Conservation (phyloP, 805 yeast species). For the Suhomyces kilbournensis region DNA sequence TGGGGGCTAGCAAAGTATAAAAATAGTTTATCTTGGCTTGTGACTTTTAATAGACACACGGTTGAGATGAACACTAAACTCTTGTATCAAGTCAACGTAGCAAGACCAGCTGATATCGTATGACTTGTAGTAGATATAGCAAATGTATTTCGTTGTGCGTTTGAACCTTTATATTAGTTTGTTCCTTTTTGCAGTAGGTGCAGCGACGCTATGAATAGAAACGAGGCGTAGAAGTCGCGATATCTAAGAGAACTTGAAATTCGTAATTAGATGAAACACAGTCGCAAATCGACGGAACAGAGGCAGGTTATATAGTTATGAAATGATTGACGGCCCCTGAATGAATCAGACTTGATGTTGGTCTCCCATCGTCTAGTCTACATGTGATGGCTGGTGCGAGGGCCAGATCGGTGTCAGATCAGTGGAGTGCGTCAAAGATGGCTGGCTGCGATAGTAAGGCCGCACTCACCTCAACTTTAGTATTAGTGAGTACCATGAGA, state of each 20-base stretch:
- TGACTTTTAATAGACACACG: neutral
- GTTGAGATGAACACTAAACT: neutral
- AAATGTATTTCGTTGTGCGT: neutral
- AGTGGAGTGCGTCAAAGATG: neutral
- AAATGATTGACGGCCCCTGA: neutral
- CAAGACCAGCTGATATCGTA: neutral
- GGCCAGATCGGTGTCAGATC: neutral
- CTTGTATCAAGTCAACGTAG: neutral
- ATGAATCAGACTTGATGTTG: neutral
- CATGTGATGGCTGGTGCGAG: slow-evolving; percentile 3
- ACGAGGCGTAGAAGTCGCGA: neutral
- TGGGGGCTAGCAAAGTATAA: neutral
- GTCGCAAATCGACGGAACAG: neutral
- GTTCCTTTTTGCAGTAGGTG: neutral
- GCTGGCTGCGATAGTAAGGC: slow-evolving; percentile 1
- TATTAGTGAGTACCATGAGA: neutral
- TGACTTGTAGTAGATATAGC: neutral
- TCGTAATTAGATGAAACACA: neutral
- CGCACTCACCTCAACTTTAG: neutral
- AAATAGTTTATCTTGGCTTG: neutral
- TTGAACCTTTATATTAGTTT: neutral
- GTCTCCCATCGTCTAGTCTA: neutral
- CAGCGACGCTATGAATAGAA: neutral
- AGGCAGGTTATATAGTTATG: neutral
- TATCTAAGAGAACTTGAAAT: neutral